Evolutionary conservation across 169 alveolate species (phyloP).

Genomic region (Plasmodium billcollinsi): DNA sequence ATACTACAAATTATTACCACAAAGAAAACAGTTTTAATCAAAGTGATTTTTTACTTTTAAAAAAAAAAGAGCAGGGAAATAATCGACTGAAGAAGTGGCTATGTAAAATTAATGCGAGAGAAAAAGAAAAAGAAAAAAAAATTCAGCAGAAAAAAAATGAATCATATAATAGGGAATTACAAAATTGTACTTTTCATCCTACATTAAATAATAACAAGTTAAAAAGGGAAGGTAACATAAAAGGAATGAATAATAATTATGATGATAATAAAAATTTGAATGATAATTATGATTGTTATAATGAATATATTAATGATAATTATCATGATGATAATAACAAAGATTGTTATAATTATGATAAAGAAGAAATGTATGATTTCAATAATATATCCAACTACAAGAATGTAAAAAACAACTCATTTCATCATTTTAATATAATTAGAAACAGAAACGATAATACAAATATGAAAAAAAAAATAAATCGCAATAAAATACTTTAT

Average conservation of each 20-base stretch:
- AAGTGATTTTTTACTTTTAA: slow-evolving; percentile 43
- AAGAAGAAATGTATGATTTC: not conserved
- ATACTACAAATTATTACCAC: too few relatives aligned
- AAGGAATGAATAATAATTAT: not conserved
- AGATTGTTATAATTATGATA: not conserved
- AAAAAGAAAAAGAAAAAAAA: slow-evolving; percentile 68
- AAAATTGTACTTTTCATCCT: slow-evolving; percentile 69
- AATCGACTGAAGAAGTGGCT: slow-evolving; percentile 53
- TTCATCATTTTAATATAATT: not conserved
- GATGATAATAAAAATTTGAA: not conserved
- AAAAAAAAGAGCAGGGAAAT: slow-evolving; percentile 38
- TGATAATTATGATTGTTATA: not conserved
- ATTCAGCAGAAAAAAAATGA: slow-evolving; percentile 56
- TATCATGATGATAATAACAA: too few relatives aligned
- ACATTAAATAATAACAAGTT: slow-evolving; percentile 5
- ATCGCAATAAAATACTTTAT: slow-evolving; percentile 45
- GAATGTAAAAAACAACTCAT: not conserved
- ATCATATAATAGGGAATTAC: slow-evolving; percentile 26
- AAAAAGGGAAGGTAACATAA: slow-evolving; percentile 1
- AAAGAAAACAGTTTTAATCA: slow-evolving; percentile 13
- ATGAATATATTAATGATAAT: too few relatives aligned
- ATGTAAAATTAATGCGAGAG: slow-evolving; percentile 56
- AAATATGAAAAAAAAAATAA: not conserved
- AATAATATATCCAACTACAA: not conserved
- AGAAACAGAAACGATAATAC: not conserved